Evolutionary conservation across 2,329 filamentous ascomycete species (phyloP).

Genomic region (Cercospora beticola): DNA sequence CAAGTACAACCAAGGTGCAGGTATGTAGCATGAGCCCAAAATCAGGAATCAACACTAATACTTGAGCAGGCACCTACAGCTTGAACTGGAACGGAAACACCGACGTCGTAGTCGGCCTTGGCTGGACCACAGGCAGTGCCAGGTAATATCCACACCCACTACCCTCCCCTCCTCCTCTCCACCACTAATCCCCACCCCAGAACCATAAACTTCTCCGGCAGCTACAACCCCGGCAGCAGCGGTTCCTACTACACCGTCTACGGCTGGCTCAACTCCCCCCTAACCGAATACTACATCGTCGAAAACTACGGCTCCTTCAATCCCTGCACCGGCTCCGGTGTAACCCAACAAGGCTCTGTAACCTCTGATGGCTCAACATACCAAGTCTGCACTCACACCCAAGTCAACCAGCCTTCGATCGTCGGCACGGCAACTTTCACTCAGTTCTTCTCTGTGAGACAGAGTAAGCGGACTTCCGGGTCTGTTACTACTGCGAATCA

Average conservation of each 20-base stretch:
- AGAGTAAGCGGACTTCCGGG: conserved; percentile 51
- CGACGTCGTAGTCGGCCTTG: conserved; percentile 59
- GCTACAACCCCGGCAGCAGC: conserved; percentile 38
- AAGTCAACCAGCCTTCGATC: conserved; percentile 50
- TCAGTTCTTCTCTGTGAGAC: conserved; percentile 55
- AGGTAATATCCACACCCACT: not conserved
- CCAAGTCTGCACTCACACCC: conserved; percentile 52
- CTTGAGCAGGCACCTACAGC: conserved; percentile 46
- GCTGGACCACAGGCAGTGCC: conserved; percentile 46
- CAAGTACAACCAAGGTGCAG: conserved; percentile 1
- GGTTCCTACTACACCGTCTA: conserved; percentile 56
- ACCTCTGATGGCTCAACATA: conserved; percentile 55
- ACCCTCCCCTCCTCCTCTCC: no score
- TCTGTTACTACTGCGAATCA: conserved; percentile 53
- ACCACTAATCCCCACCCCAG: conserved; percentile 2
- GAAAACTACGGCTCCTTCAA: conserved; percentile 55
- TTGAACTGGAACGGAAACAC: conserved; percentile 44
- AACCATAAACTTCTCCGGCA: conserved; percentile 28
- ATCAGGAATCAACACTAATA: not conserved
- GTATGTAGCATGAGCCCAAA: not conserved
- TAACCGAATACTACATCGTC: conserved; percentile 57
- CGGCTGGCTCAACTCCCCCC: conserved; percentile 55
- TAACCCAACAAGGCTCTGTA: conserved; percentile 52
- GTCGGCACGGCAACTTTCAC: conserved; percentile 54
- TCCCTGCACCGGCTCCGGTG: conserved; percentile 41